Evolutionary conservation across 2,329 filamentous ascomycete species (phyloP), one percentile per base, ranked within the genome.

Genomic region (Paramyrothecium roridum): DNA sequence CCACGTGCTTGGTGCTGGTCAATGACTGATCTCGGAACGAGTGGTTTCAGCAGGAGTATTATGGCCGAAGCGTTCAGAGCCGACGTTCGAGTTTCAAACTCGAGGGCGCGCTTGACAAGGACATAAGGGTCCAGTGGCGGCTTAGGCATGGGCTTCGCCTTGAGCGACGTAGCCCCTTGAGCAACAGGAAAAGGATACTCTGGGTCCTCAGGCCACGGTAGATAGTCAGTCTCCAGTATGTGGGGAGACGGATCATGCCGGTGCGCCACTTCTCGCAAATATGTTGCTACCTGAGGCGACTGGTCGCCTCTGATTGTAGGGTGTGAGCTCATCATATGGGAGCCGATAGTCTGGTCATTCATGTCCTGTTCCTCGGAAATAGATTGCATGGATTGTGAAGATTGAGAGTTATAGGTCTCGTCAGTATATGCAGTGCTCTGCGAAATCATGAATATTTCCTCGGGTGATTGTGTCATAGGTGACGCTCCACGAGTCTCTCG

Each of bases 41-140:
- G 75, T 0, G 84, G 83, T 43, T 78, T 77, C 1, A 88, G 73
- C 0, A 87, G 75, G 3, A 88, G 76, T 6, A 87, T 67, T 61
- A 88, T 86, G 26, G 82, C 81, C 0, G 84, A 80, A 1, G 84
- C 83, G 57, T 84, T 82, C 22, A 87, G 72, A 2, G 82, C 78
- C 0, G 82, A 85, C 1, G 77, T 79, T 49, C 74, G 76, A 7
- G 76, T 75, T 63, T 87, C 84, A 55, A 84, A 86, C 6, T 76
- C 71, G 1, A 88, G 71, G 0, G 82, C 78, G 4, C 81, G 77
- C 13, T 75, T 70, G 8, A 87, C 69, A 10, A 86, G 71, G 1
- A 75, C 70, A 52, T 82, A 81, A 0, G 85, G 84, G 49, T 86
- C 75, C 2, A 87, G 75, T 0, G 83, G 80, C 0, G 67, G 65